Percentiles rank a stretch among this genome's conserved stretches.
phyloP scores from a whole-genome alignment of 352 stramenopile genomes.

The Blastocystis sp. region DNA sequence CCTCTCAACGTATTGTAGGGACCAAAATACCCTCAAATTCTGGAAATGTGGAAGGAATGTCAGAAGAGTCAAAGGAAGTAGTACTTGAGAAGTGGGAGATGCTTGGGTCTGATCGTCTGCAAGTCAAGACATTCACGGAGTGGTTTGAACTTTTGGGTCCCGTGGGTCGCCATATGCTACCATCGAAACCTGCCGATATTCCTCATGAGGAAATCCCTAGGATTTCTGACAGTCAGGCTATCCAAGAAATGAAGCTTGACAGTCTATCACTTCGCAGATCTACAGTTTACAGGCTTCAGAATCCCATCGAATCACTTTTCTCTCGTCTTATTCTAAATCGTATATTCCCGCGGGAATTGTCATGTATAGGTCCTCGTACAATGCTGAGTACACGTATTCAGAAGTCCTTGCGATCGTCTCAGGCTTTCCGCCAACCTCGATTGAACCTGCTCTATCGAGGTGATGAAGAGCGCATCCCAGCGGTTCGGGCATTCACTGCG shows the following conservation, averaged over 20 bases:
- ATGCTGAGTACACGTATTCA: not conserved
- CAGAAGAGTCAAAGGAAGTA: not conserved
- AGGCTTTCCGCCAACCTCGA: not conserved
- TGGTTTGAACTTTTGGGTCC: too few relatives aligned
- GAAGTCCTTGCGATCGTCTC: not conserved
- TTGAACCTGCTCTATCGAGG: not conserved
- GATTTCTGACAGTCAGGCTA: not conserved
- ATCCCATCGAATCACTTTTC: not conserved
- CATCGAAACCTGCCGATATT: too few relatives aligned
- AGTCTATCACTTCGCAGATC: not conserved
- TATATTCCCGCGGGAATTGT: not conserved
- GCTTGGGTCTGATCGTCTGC: too few relatives aligned
- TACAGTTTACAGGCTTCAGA: too few relatives aligned
- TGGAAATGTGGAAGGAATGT: not conserved
- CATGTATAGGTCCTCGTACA: not conserved
- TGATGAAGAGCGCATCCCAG: not conserved
- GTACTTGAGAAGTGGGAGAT: too few relatives aligned
- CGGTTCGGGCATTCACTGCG: not conserved
- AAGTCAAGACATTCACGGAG: too few relatives aligned
- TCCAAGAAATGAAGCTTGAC: constrained; percentile 4
- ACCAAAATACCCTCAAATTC: not conserved
- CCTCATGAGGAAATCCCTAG: too few relatives aligned
- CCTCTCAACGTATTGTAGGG: not conserved
- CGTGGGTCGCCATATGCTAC: too few relatives aligned
- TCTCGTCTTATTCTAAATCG: not conserved